A percentile compares a stretch with the other conserved stretches of the same genome.
phyloP scores from a whole-genome alignment of 2,329 filamentous ascomycete genomes.

The Penicillium polonicum region DNA sequence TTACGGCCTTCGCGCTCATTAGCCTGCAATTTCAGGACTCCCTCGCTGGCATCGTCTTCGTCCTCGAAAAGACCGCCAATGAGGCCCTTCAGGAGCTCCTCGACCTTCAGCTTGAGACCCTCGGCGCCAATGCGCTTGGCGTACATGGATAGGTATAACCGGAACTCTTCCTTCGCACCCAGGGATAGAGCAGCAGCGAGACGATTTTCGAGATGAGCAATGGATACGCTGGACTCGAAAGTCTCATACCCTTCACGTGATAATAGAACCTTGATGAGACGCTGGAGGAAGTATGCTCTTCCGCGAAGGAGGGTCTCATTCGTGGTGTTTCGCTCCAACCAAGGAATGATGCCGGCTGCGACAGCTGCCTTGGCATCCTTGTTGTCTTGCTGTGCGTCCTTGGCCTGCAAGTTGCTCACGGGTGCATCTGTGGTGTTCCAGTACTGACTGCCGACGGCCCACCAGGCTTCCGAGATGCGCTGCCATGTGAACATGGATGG shows the following conservation, averaged over 20 bases:
- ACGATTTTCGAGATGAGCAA: conserved; percentile 92
- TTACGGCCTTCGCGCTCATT: conserved; percentile 46
- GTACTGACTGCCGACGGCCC: conserved; percentile 96
- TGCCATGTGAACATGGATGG: conserved; percentile 88
- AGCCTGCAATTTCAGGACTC: conserved; percentile 24
- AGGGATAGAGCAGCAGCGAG: conserved; percentile 85
- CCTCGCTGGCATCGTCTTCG: conserved; percentile 52
- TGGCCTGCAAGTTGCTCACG: conserved; percentile 74
- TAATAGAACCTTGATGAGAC: conserved; percentile 84
- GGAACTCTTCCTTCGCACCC: conserved; percentile 86
- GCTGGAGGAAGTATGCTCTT: conserved; percentile 84
- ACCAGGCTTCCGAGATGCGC: conserved; percentile 94
- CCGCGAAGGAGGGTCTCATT: conserved; percentile 89
- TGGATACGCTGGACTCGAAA: conserved; percentile 86
- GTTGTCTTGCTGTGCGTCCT: conserved; percentile 59
- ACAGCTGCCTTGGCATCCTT: conserved; percentile 57
- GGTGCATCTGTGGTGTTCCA: conserved; percentile 98
- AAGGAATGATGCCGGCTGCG: conserved; percentile 89
- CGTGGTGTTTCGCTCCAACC: conserved; percentile 90
- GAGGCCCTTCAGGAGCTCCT: conserved; percentile 81
- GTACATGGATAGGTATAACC: conserved; percentile 96
- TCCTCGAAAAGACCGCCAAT: conserved; percentile 66
- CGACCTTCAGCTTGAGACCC: conserved; percentile 80
- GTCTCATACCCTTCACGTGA: conserved; percentile 88
- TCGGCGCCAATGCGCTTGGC: conserved; percentile 92